These are phyloP conservation scores for Cardamine chenopodiifolia DNA, from an alignment of 345 rosid genomes.

Conservation along the genomic window DNA sequence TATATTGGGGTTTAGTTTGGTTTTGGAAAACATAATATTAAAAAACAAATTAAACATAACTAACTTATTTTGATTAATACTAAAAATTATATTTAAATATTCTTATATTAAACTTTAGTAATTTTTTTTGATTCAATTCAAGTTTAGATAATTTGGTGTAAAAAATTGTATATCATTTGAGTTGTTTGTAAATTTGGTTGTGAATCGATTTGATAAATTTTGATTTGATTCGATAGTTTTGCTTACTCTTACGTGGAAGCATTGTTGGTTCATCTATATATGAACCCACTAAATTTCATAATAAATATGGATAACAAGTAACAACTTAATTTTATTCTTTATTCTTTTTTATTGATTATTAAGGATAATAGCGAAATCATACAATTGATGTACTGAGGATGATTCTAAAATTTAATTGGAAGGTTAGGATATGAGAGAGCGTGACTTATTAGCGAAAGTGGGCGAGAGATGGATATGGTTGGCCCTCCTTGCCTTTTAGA, in stretches of 20 bases:
- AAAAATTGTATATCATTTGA: neutral
- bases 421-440: constrained; percentile 43
- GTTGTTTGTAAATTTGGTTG: neutral
- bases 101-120: neutral
- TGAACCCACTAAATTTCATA: neutral
- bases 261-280: too few relatives aligned
- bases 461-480: constrained; percentile 35
- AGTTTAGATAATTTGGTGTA: neutral
- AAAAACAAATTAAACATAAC: too few relatives aligned
- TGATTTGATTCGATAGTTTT: too few relatives aligned
- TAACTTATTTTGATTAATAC: too few relatives aligned
- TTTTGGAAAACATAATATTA: neutral
- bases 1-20: neutral
- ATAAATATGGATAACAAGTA: neutral
- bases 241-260: neutral
- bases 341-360: neutral
- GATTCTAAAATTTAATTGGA: constrained; percentile 41
- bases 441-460: constrained; percentile 32
- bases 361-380: constrained; percentile 31
- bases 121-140: neutral
- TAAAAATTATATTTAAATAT: too few relatives aligned
- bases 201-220: neutral
- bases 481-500: constrained; percentile 35
- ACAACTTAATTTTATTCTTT: neutral
- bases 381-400: constrained; percentile 30